Evolutionary conservation across 495 filamentous ascomycete species (phyloP).

Genomic region (Annulohypoxylon bovei): DNA sequence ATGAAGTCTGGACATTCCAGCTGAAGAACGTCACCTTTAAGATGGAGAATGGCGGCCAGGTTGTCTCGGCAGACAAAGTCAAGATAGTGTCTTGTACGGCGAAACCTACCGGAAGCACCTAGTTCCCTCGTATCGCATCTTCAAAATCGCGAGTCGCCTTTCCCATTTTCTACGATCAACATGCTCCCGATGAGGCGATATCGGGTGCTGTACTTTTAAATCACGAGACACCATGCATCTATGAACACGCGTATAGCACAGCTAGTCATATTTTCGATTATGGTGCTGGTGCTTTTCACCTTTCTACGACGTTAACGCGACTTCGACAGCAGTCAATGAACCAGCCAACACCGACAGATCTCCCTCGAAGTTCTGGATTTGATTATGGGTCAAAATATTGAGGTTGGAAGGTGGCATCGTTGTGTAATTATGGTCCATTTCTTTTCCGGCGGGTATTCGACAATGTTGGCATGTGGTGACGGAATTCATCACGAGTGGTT

Average conservation of each 20-base stretch:
- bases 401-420: not conserved
- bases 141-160: not conserved
- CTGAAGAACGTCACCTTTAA: conserved; percentile 99
- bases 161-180: not conserved
- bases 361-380: not conserved
- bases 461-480: conserved; percentile 14
- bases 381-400: not conserved
- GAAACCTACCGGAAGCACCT: conserved; percentile 71
- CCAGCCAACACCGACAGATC: not conserved
- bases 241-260: not conserved
- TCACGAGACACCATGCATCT: not conserved
- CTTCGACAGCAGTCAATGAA: not conserved
- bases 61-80: conserved; percentile 75
- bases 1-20: conserved; percentile 99
- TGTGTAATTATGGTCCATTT: not conserved
- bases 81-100: conserved; percentile 98
- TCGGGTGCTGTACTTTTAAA: not conserved
- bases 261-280: too few species aligned
- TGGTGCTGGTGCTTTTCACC: not conserved
- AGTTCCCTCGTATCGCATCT: not conserved
- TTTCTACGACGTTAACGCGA: not conserved
- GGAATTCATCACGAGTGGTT: conserved; percentile 5
- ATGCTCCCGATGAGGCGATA: not conserved
- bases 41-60: conserved; percentile 77
- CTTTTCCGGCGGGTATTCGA: not conserved